phyloP scores from a whole-genome alignment of 176 grass and related monocot species.

The Lolium multiflorum region DNA sequence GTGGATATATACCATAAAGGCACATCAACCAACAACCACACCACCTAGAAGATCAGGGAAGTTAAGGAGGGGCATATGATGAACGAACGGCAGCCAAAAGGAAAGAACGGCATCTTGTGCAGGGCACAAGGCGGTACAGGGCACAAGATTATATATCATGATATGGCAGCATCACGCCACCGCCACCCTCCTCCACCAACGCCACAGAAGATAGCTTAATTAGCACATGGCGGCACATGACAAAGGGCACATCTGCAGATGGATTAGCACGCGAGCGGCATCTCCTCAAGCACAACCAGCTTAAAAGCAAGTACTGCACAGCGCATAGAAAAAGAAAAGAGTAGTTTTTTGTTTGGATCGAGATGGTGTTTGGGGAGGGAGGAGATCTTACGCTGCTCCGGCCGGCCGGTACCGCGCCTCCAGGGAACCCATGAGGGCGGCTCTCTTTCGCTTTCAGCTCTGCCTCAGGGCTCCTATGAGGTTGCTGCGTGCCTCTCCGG shows the following conservation, averaged over 20 bases:
- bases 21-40: constrained; percentile 37
- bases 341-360: constrained; percentile 35
- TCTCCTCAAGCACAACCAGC: constrained; percentile 30
- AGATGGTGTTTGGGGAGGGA: background rate
- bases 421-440: constrained; percentile 53
- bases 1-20: constrained; percentile 39
- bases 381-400: constrained; percentile 60
- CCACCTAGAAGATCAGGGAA: constrained; percentile 47
- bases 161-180: constrained; percentile 14
- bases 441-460: background rate
- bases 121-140: constrained; percentile 19
- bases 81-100: constrained; percentile 40
- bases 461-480: constrained; percentile 8
- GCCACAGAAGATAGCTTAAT: constrained; percentile 16
- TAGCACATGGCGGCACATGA: constrained; percentile 60
- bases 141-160: background rate
- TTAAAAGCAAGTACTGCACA: constrained; percentile 23
- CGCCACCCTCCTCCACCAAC: background rate
- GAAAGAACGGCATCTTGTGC: constrained; percentile 48
- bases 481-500: background rate
- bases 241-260: constrained; percentile 34
- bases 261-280: constrained; percentile 48
- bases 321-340: background rate
- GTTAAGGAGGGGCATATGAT: constrained; percentile 32
- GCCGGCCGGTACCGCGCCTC: constrained; percentile 67